These are phyloP conservation scores for Leonotis leonurus DNA, from an alignment of 257 asterid genomes.

Conservation along the genomic window DNA sequence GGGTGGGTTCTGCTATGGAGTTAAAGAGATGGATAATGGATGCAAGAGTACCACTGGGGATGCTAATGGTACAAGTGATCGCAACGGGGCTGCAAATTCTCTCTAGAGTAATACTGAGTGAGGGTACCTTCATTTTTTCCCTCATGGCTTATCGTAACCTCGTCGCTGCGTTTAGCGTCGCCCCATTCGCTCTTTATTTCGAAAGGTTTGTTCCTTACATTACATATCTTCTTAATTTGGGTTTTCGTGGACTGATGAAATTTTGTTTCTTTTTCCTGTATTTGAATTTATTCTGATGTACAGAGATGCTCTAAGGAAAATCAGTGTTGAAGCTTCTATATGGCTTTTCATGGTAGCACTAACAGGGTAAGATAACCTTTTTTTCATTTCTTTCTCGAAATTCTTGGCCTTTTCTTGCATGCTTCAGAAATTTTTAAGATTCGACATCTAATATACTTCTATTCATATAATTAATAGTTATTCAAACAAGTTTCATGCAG, in stretches of 20 bases:
- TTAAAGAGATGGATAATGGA: conserved; percentile 20
- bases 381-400: background rate
- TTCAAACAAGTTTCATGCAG: no score
- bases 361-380: conserved; percentile 40
- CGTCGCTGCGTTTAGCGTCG: conserved; percentile 38
- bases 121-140: conserved; percentile 48
- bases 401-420: background rate
- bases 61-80: conserved; percentile 46
- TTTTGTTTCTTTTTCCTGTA: no score
- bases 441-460: no score
- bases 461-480: no score
- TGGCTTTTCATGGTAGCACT: conserved; percentile 50
- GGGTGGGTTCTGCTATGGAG: conserved; percentile 14
- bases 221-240: background rate
- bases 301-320: conserved; percentile 34
- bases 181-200: conserved; percentile 41
- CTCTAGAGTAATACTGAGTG: conserved; percentile 37
- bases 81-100: conserved; percentile 54
- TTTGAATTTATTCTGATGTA: background rate
- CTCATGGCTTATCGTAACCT: conserved; percentile 44
- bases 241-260: background rate
- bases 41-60: conserved; percentile 31
- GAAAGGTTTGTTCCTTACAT: conserved; percentile 39
- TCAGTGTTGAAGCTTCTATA: conserved; percentile 26
- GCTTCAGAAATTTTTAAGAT: background rate